These are phyloP conservation scores for Luzula sylvatica DNA, from an alignment of 176 grass and related monocot genomes.

Conservation along the genomic window DNA sequence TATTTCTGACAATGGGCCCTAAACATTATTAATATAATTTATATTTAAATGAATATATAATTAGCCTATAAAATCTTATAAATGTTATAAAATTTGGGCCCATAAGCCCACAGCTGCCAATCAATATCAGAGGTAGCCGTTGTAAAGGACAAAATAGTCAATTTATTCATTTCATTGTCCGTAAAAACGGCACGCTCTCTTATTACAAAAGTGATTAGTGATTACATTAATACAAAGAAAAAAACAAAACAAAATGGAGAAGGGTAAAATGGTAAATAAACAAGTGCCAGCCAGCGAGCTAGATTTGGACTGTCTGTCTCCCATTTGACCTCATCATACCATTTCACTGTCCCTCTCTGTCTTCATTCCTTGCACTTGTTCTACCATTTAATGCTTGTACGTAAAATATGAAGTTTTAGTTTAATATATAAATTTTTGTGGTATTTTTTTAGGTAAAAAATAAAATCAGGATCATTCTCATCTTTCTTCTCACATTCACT, in stretches of 20 bases:
- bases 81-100: no score
- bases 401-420: no score
- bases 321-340: conserved; percentile 4
- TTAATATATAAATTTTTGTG: no score
- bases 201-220: no score
- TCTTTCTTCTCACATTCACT: no score
- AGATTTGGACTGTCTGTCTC: conserved; percentile 9
- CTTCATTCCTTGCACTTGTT: not conserved
- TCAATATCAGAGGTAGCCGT: not conserved
- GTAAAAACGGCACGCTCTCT: not conserved
- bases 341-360: not conserved
- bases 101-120: no score
- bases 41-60: no score
- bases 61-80: no score
- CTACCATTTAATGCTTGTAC: not conserved
- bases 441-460: no score
- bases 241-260: not conserved
- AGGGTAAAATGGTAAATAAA: not conserved
- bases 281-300: not conserved
- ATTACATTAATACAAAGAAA: not conserved
- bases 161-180: not conserved
- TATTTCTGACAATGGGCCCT: not conserved
- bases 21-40: no score
- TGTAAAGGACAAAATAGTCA: not conserved
- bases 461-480: no score